Evolutionary conservation across 1,284 basidiomycete species (phyloP), one percentile per base, ranked within the genome.

Genomic region (Cystobasidium sp.): DNA sequence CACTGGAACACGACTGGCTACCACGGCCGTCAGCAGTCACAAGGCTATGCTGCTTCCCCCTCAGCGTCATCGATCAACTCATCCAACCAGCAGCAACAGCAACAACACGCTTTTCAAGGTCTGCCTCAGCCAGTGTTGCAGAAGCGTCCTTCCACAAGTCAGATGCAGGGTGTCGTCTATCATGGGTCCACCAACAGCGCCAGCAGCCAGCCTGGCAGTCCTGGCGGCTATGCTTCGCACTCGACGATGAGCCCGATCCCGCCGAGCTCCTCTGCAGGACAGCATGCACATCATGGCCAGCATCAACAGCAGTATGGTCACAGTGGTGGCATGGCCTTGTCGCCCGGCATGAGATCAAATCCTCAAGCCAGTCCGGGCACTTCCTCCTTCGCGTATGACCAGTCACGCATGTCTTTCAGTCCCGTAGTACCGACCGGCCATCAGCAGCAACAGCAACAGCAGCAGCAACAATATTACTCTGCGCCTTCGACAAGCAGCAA

Each of bases 71-170:
- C 64, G n/a, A 31, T 5, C 2, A 49, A 41, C 64, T 9, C 46
- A 24, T 31, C n/a, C 51, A 24, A 56, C 20, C 49, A 55, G 43
- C 37, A 47, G 16, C 66, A 58, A 7, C 22, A 43, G 14, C 39
- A 58, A 20, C 53, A 47, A 18, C 66, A 55, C 24, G 22, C 59
- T 18, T 18, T 14, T 55, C 41, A 41, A 22, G 16, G 12, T 16
- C 5, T 66, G 14, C 43, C 12, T 20, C 49, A 51, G 24, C 64
- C 64, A 8, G 53, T 59, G 12, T 39, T 68, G 9, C 51, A 55
- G 12, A 68, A 68, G 53, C 66, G 66, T 4, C 51, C 52, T 44
- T 68, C 66, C 6, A 47, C 53, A 41, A 68, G 66, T 24, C 66
- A 68, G 43, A 56, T 68, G 53, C 66, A 68, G 51, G 66, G 53